phyloP scores from a whole-genome alignment of 2,329 filamentous ascomycete species.

The Colletotrichum liriopes region DNA sequence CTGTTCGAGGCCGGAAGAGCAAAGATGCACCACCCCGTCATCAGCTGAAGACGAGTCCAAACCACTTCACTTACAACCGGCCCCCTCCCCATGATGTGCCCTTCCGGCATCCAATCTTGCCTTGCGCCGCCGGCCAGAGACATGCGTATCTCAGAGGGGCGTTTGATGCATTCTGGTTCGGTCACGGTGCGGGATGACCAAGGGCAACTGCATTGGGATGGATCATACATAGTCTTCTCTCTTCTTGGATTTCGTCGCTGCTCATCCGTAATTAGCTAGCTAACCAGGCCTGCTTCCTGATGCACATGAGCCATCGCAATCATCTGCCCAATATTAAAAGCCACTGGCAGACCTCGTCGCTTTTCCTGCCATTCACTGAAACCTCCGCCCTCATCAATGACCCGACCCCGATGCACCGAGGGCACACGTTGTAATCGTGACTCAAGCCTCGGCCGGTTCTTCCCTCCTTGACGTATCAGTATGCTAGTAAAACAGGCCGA shows the following conservation, averaged over 20 bases:
- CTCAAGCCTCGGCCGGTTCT: constrained; percentile 4
- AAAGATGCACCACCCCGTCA: not conserved
- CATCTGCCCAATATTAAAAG: constrained; percentile 38
- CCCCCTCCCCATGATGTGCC: not conserved
- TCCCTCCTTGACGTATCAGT: constrained; percentile 22
- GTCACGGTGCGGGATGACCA: not conserved
- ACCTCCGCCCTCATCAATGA: not conserved
- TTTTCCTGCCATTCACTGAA: constrained; percentile 19
- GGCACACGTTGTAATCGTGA: constrained; percentile 12
- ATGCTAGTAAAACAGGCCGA: constrained; percentile 42
- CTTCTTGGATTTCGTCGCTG: constrained; percentile 30
- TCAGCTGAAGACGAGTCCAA: not conserved
- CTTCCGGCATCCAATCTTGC: not conserved
- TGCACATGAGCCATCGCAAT: constrained; percentile 40
- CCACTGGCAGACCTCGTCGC: constrained; percentile 33
- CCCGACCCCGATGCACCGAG: constrained; percentile 8
- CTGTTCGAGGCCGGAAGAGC: not conserved
- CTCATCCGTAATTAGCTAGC: constrained; percentile 40
- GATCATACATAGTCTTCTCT: constrained; percentile 31
- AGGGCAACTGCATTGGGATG: constrained; percentile 18
- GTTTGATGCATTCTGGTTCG: not conserved
- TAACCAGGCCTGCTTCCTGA: constrained; percentile 41
- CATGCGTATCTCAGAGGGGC: not conserved
- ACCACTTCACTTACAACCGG: not conserved
- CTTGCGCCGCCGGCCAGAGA: not conserved